Evolutionary conservation across 2,329 filamentous ascomycete species (phyloP), one percentile per base, ranked within the genome.

Genomic region (Beauveria pseudobassiana): DNA sequence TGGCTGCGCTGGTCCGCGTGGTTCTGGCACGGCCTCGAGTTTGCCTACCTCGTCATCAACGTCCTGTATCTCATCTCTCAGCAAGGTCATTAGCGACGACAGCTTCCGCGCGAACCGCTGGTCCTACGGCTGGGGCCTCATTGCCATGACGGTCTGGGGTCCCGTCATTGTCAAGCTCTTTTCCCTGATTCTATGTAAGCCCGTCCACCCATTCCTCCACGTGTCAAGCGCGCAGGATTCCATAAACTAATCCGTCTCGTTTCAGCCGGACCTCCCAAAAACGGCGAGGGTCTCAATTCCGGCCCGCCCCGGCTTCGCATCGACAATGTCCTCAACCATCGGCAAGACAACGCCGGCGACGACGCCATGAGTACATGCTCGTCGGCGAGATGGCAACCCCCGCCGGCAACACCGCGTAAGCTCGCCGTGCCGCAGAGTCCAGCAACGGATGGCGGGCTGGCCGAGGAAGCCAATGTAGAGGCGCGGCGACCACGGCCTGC

Each of bases 101-200:
- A 75, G 71, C 50, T 76, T 76, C 54, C 69, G 70, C 24, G 68
- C 70, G 1, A 74, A 70, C 26, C 67, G 68, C 22, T 76, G 74
- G 74, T 71, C 69, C 0, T 75, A 75, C 24, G 74, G n/a, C n/a
- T n/a, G n/a, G n/a, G n/a, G n/a, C n/a, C n/a, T 75, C 59, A 75
- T 76, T 48, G 74, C 74, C 45, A 72, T 75, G 40, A 75, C 74
- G 0, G 72, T 75, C 5, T 76, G 74, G 74, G 74, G 74, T 0
- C 74, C 74, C 9, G 72, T 76, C 62, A 74, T 76, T 59, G 73
- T 76, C 48, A 75, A 76, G 59, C 59, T 75, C n/a, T 72, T 76
- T 62, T 71, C 75, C 43, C 67, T 76, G 3, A 67, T 74, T 14
- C 59, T 75, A n/a, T 74, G 73, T 74, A 66, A 70, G 73, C 65